Evolutionary conservation across 1,284 basidiomycete genomes (phyloP).

Genomic region (Rhodotorula mucilaginosa): DNA sequence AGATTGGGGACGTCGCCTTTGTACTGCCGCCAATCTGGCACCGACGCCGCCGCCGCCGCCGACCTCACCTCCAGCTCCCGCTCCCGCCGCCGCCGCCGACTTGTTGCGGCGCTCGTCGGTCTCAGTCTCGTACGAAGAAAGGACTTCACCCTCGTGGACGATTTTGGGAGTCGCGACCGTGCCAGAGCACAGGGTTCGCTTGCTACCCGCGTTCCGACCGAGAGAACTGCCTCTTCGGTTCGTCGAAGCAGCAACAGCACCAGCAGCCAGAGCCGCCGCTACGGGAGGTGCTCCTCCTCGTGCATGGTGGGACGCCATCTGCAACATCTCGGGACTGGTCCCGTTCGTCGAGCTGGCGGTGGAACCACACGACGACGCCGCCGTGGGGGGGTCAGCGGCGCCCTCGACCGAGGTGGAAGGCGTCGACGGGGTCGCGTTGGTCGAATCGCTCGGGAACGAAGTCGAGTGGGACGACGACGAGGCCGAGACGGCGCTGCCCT

Average conservation of each 20-base stretch:
- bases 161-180: slow-evolving; percentile 4
- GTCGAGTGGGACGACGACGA: slow-evolving; percentile 12
- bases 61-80: too few relatives aligned
- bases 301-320: neutral
- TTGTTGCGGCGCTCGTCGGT: neutral
- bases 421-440: slow-evolving; percentile 13
- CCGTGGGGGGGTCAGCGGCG: neutral
- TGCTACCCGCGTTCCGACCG: neutral
- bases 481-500: slow-evolving; percentile 7
- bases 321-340: slow-evolving; percentile 2
- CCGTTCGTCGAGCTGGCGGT: slow-evolving; percentile 4
- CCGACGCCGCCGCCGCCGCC: neutral
- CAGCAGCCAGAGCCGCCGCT: neutral
- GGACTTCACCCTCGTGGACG: neutral
- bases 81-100: too few relatives aligned
- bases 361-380: neutral
- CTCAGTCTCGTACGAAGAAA: neutral
- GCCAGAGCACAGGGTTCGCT: neutral
- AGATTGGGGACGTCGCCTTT: neutral
- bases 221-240: neutral
- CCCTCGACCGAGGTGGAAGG: slow-evolving; percentile 29
- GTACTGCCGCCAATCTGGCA: neutral
- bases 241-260: neutral
- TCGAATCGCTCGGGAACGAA: neutral
- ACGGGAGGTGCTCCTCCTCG: neutral